These are phyloP conservation scores for Penicillium glabrum DNA, from an alignment of 2,329 filamentous ascomycete species.

Conservation along the genomic window DNA sequence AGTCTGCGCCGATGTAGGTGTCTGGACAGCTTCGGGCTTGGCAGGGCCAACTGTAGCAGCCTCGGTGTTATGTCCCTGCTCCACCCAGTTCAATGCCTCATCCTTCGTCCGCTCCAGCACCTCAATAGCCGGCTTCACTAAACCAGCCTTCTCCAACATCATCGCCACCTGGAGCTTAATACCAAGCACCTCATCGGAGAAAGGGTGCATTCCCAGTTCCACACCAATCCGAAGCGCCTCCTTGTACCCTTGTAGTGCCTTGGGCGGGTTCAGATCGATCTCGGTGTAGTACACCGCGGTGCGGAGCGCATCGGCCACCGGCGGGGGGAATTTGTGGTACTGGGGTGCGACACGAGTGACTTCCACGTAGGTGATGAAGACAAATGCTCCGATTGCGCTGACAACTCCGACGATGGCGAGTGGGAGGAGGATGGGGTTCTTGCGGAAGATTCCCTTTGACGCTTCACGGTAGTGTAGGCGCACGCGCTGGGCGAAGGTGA, in stretches of 20 bases:
- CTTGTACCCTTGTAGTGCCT: constrained; percentile 81
- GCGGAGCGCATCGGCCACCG: constrained; percentile 63
- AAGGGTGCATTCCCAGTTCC: constrained; percentile 77
- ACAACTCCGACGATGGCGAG: constrained; percentile 41
- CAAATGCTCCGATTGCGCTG: constrained; percentile 34
- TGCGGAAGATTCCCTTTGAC: constrained; percentile 42
- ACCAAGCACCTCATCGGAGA: constrained; percentile 86
- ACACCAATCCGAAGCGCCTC: constrained; percentile 73
- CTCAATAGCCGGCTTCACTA: constrained; percentile 68
- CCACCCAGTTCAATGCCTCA: constrained; percentile 59
- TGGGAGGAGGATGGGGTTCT: constrained; percentile 44
- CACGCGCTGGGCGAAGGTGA: constrained; percentile 31
- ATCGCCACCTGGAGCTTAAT: constrained; percentile 79
- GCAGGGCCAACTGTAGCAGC: constrained; percentile 7
- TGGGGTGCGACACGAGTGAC: constrained; percentile 42
- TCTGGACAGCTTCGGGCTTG: constrained; percentile 11
- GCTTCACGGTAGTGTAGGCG: constrained; percentile 36
- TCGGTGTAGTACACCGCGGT: constrained; percentile 86
- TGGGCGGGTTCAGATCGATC: constrained; percentile 68
- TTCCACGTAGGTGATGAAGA: constrained; percentile 46
- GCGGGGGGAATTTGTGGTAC: constrained; percentile 45
- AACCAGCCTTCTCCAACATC: constrained; percentile 75
- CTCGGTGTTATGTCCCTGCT: constrained; percentile 25
- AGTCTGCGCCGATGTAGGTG: constrained; percentile 18
- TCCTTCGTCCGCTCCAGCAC: constrained; percentile 73